Evolutionary conservation across 1,139 yeast genomes (phyloP).

Genomic region (Diutina pseudorugosa): DNA sequence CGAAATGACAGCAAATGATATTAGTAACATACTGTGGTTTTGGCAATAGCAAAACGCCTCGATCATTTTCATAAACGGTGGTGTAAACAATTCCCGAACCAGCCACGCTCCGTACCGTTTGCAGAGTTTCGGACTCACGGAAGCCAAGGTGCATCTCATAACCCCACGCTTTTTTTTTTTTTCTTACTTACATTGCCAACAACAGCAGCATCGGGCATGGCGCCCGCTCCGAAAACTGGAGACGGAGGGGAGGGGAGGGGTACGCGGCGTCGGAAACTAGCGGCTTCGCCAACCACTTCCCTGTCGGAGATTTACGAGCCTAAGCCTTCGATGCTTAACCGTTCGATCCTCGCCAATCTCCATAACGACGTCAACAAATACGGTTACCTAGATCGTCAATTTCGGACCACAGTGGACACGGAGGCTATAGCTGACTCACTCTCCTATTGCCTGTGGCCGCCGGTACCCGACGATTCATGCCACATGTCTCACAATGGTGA

Average conservation of each 20-base stretch:
- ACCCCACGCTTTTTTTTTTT: not conserved
- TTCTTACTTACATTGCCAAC: not conserved
- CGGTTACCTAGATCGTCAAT: too few relatives aligned
- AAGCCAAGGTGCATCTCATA: not conserved
- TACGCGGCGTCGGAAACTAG: not conserved
- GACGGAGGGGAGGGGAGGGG: not conserved
- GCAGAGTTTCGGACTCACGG: not conserved
- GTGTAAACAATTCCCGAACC: not conserved
- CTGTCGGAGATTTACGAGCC: too few relatives aligned
- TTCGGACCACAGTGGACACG: too few relatives aligned
- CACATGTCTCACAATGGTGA: not conserved
- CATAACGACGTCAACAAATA: too few relatives aligned
- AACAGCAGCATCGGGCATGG: not conserved
- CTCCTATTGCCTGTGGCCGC: too few relatives aligned
- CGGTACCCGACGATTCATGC: not conserved
- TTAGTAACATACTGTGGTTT: too few relatives aligned
- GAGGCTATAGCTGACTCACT: too few relatives aligned
- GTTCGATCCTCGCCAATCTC: too few relatives aligned
- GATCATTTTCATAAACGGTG: too few relatives aligned
- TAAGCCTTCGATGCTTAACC: too few relatives aligned
- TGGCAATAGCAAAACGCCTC: too few relatives aligned
- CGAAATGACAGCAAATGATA: too few relatives aligned
- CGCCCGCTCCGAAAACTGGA: not conserved
- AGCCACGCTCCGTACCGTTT: not conserved
- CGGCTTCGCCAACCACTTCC: not conserved